Conservation (phyloP, 2,329 filamentous ascomycete genomes). For the Exophiala xenobiotica region DNA sequence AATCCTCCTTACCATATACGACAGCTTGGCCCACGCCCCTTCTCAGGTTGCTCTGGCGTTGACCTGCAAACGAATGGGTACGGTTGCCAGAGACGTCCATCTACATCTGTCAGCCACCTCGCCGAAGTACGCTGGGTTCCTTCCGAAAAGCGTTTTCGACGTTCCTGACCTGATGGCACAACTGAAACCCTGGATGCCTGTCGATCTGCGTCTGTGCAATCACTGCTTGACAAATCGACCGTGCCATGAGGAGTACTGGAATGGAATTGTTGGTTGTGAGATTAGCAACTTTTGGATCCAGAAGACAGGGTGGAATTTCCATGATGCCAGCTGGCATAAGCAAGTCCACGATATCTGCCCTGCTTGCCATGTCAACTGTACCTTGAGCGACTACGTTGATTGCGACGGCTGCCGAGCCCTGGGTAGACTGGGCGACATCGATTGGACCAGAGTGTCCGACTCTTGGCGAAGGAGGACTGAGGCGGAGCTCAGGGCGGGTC, state of each 20-base stretch:
- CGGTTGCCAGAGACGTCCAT: conserved; percentile 20
- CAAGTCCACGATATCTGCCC: conserved; percentile 31
- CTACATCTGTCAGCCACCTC: conserved; percentile 24
- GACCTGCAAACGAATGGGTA: conserved; percentile 31
- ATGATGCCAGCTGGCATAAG: conserved; percentile 28
- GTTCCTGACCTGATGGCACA: conserved; percentile 30
- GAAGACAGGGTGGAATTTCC: conserved; percentile 30
- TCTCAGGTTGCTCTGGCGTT: conserved; percentile 29
- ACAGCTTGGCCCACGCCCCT: conserved; percentile 25
- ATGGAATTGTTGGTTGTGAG: conserved; percentile 22
- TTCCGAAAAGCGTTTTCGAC: conserved; percentile 28
- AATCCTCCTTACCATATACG: conserved; percentile 27
- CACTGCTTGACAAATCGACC: conserved; percentile 31
- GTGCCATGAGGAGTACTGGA: conserved; percentile 25
- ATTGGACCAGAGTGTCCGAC: conserved; percentile 28
- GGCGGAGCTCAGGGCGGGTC: conserved; percentile 22
- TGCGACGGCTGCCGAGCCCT: conserved; percentile 31
- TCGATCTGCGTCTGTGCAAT: conserved; percentile 26
- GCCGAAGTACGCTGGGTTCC: conserved; percentile 29
- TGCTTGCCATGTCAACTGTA: conserved; percentile 26
- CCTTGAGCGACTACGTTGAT: conserved; percentile 29
- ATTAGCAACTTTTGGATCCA: conserved; percentile 27
- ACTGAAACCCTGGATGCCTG: conserved; percentile 27
- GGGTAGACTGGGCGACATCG: conserved; percentile 29
- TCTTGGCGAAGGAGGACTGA: conserved; percentile 23